A percentile compares a stretch with the other conserved stretches of the same genome.
Evolutionary conservation across 805 yeast species (phyloP).

Genomic region (Saccharomycopsis guyanensis): DNA sequence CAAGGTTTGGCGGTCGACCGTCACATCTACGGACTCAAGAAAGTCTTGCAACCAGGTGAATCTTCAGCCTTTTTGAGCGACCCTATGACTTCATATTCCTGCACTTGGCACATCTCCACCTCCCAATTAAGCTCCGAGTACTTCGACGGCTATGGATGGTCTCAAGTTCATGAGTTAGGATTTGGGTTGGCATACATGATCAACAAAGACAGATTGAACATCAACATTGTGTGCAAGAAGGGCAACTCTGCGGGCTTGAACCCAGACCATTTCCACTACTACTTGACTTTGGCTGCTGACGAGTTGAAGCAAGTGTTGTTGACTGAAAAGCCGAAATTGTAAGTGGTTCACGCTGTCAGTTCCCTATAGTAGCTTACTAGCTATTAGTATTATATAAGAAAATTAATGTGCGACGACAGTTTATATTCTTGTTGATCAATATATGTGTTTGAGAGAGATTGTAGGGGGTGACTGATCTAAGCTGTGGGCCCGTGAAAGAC

Average conservation of each 20-base stretch:
- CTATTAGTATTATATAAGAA: too few relatives aligned
- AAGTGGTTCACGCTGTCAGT: too few relatives aligned
- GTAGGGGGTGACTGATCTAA: too few relatives aligned
- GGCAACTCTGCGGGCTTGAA: slow-evolving; percentile 48
- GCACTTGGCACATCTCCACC: slow-evolving; percentile 80
- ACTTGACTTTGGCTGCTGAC: slow-evolving; percentile 69
- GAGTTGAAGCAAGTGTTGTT: slow-evolving; percentile 64
- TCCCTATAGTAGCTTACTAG: too few relatives aligned
- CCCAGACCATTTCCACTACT: slow-evolving; percentile 53
- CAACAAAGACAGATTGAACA: slow-evolving; percentile 75
- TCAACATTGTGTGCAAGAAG: slow-evolving; percentile 73
- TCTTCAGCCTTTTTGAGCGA: slow-evolving; percentile 65
- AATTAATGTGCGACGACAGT: too few relatives aligned
- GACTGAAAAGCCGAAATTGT: slow-evolving; percentile 9
- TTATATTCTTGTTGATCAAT: too few relatives aligned
- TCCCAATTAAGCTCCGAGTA: slow-evolving; percentile 81
- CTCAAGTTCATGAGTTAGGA: slow-evolving; percentile 91
- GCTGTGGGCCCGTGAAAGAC: too few relatives aligned
- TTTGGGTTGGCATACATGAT: slow-evolving; percentile 92
- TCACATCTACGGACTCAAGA: slow-evolving; percentile 83
- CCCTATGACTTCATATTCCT: slow-evolving; percentile 67
- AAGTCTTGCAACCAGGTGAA: slow-evolving; percentile 54
- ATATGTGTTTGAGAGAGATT: too few relatives aligned
- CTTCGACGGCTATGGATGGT: slow-evolving; percentile 92
- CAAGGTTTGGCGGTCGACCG: slow-evolving; percentile 89